phyloP scores from a whole-genome alignment of 805 yeast species.

The Clavispora carvajalis region DNA sequence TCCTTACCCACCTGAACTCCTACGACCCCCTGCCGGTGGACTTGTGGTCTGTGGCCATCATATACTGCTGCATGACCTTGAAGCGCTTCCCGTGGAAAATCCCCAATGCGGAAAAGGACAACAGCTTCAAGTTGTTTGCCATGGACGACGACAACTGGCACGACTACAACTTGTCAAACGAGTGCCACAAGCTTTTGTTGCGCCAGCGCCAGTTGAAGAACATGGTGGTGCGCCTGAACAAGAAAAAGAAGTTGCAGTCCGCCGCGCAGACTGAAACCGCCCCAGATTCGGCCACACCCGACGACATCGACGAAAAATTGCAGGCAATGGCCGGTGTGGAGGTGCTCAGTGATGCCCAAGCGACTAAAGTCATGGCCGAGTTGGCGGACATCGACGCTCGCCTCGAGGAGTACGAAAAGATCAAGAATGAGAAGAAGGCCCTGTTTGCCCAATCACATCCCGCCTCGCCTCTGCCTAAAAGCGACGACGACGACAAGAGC shows the following conservation, averaged over 20 bases:
- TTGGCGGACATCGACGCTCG: slow-evolving; percentile 32
- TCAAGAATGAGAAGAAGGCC: slow-evolving; percentile 31
- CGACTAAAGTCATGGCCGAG: slow-evolving; percentile 27
- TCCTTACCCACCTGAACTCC: slow-evolving; percentile 42
- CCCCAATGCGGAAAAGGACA: slow-evolving; percentile 56
- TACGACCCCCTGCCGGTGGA: slow-evolving; percentile 79
- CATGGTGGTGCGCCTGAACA: slow-evolving; percentile 37
- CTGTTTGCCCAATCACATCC: slow-evolving; percentile 20
- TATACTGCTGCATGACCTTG: slow-evolving; percentile 81
- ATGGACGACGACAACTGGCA: slow-evolving; percentile 70
- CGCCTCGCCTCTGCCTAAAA: slow-evolving; percentile 4
- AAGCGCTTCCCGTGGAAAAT: slow-evolving; percentile 87
- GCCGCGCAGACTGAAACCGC: background rate
- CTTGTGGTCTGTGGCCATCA: slow-evolving; percentile 80
- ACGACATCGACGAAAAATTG: slow-evolving; percentile 12
- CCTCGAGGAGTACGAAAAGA: slow-evolving; percentile 32
- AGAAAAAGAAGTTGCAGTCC: slow-evolving; percentile 27
- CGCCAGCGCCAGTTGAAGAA: slow-evolving; percentile 54
- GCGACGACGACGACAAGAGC: slow-evolving; percentile 1
- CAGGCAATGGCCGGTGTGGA: slow-evolving; percentile 20
- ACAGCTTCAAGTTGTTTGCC: slow-evolving; percentile 62
- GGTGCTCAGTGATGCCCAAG: slow-evolving; percentile 27
- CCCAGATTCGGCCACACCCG: slow-evolving; percentile 2
- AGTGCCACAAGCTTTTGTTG: slow-evolving; percentile 61
- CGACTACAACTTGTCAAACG: slow-evolving; percentile 68